phyloP scores from a whole-genome alignment of 2,329 filamentous ascomycete species.

The Hypomyces rosellus region DNA sequence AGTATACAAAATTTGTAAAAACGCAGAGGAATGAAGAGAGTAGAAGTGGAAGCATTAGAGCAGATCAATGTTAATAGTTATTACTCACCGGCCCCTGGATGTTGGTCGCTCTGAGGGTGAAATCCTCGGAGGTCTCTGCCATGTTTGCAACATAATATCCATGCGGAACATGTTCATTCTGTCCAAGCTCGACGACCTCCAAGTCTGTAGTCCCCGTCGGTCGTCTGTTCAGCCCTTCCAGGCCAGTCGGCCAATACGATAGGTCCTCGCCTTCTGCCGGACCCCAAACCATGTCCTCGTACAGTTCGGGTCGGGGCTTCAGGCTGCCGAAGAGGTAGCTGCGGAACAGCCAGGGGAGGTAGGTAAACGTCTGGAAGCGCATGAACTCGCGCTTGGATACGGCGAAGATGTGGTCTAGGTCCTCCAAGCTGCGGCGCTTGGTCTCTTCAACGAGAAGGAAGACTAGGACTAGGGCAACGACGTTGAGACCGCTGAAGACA shows the following conservation, averaged over 20 bases:
- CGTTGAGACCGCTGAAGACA: constrained; percentile 41
- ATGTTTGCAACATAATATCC: background rate
- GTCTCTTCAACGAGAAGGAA: constrained; percentile 40
- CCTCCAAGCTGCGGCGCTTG: constrained; percentile 33
- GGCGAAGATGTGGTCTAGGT: constrained; percentile 34
- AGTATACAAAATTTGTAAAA: too few relatives aligned
- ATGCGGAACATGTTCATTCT: background rate
- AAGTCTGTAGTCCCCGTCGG: background rate
- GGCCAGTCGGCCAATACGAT: background rate
- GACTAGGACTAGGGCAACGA: constrained; percentile 39
- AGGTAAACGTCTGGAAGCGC: constrained; percentile 26
- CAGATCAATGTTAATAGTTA: background rate
- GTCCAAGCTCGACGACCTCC: constrained; percentile 8
- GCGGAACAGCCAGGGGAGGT: constrained; percentile 31
- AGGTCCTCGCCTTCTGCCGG: constrained; percentile 4
- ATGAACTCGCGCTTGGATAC: constrained; percentile 33
- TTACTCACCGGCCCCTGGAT: constrained; percentile 3
- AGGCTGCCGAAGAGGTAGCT: constrained; percentile 18
- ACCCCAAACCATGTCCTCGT: constrained; percentile 28
- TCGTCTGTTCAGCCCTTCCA: background rate
- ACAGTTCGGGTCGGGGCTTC: constrained; percentile 24
- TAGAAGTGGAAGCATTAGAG: too few relatives aligned
- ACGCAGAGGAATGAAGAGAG: too few relatives aligned
- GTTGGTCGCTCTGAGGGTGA: constrained; percentile 6
- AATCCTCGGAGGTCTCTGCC: background rate